Conservation (phyloP, 768 basidiomycete species). For the Rubroboletus satanas region DNA sequence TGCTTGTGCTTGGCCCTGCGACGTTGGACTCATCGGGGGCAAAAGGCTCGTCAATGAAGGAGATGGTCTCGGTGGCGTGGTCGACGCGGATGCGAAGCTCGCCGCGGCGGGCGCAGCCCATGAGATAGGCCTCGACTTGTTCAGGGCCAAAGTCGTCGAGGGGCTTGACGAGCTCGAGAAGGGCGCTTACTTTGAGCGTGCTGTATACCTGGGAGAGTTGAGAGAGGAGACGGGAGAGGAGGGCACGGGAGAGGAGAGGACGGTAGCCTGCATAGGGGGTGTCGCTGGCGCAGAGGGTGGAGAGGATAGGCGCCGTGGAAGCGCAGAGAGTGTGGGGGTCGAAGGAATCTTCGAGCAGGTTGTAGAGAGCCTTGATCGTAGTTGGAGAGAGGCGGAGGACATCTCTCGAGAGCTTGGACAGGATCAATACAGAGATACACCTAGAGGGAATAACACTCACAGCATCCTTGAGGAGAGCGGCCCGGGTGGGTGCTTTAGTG, state of each 20-base stretch:
- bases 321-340: slow-evolving; percentile 85
- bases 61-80: slow-evolving; percentile 80
- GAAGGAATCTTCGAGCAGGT: slow-evolving; percentile 87
- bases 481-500: slow-evolving; percentile 76
- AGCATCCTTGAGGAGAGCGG: slow-evolving; percentile 83
- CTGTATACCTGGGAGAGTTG: slow-evolving; percentile 93
- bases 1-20: slow-evolving; percentile 16
- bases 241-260: slow-evolving; percentile 84
- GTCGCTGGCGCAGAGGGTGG: slow-evolving; percentile 42
- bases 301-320: slow-evolving; percentile 74
- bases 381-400: slow-evolving; percentile 76
- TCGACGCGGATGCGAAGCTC: slow-evolving; percentile 86
- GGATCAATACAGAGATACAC: neutral
- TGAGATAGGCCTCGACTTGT: slow-evolving; percentile 86
- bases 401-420: slow-evolving; percentile 69
- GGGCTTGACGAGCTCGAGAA: slow-evolving; percentile 77
- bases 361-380: slow-evolving; percentile 74
- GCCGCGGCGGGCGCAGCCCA: slow-evolving; percentile 85
- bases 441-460: slow-evolving; percentile 42
- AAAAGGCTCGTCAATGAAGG: slow-evolving; percentile 79
- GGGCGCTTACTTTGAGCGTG: slow-evolving; percentile 72
- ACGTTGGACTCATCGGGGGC: slow-evolving; percentile 36
- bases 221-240: slow-evolving; percentile 85
- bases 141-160: slow-evolving; percentile 60
- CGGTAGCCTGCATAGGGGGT: slow-evolving; percentile 74